Base-by-base conservation (phyloP, 768 basidiomycete species). In the Agrocybe pediades region DNA sequence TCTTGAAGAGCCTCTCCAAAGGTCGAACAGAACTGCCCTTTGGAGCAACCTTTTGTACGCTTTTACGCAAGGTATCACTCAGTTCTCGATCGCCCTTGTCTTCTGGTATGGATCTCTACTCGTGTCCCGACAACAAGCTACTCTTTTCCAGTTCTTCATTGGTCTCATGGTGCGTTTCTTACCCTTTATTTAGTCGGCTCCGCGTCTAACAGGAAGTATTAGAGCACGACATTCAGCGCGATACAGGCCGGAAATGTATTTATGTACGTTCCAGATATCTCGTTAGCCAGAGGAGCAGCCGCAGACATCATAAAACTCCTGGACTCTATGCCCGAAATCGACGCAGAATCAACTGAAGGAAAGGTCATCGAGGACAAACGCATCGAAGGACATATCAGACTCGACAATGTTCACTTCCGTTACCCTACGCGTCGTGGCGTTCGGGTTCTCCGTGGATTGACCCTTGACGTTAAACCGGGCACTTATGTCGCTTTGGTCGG, bases 171-270 rank as follows among this genome's bases (percentile, higher is more conserved):
- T 88, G 60, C 43, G 81, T 55, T 6, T 55, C 19, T 41, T 23
- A 17, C 29, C 3, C 41, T 41, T 15, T 44, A 48, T 62, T 19
- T 24, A 36, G 16, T 26, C 13, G 3, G 16, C 6, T 6, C 33
- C 41, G 30, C 51, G 3, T 40, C 40, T 53, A 41, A 56, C 54
- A 40, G n/a, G n/a, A n/a, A 8, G 49, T 30, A 29, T 53, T 61
- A 91, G 90, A 81, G 80, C 59, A 83, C 86, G 7, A 83, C 82
- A 2, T 92, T 92, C 65, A 83, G 88, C 40, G 80, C 91, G 9
- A 90, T 94, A 46, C 92, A 95, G 73, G 94, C 92, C 39, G 92
- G 92, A 48, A 91, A 88, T 57, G 81, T 89, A 29, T 91, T 91
- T 68, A 76, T 81, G 4, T 90, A 92, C 62, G 93, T 95, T 1